A percentile compares a stretch with the other conserved stretches of the same genome.
Evolutionary conservation across 345 rosid genomes (phyloP).

Genomic region (Gossypium anomalum): DNA sequence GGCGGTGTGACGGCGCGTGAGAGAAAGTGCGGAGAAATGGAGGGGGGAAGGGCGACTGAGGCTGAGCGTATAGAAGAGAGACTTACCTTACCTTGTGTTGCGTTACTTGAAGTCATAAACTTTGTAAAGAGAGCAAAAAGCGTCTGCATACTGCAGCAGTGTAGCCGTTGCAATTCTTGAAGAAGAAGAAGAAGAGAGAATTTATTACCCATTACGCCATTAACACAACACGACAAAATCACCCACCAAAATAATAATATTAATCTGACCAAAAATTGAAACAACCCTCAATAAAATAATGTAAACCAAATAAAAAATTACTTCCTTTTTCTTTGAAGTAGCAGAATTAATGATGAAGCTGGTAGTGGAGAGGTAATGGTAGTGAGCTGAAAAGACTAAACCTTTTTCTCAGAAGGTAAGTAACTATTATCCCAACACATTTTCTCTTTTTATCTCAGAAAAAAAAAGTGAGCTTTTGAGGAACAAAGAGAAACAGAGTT

Average conservation of each 20-base stretch:
- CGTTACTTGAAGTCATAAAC: too few species aligned
- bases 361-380: not conserved
- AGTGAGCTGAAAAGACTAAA: conserved; percentile 10
- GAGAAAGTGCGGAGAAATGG: not conserved
- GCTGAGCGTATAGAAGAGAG: too few species aligned
- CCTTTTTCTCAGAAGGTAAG: not conserved
- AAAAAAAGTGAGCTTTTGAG: not conserved
- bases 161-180: too few species aligned
- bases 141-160: not conserved
- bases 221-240: too few species aligned
- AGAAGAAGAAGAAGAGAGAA: too few species aligned
- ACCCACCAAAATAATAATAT: not conserved
- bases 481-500: not conserved
- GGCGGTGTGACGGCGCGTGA: not conserved
- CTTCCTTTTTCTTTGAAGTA: not conserved
- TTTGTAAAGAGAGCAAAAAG: not conserved
- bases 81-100: too few species aligned
- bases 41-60: not conserved
- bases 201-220: too few species aligned
- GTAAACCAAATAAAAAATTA: not conserved
- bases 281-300: not conserved
- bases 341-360: not conserved
- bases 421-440: not conserved
- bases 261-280: not conserved
- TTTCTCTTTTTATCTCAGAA: not conserved